A percentile compares a stretch with the other conserved stretches of the same genome.
These are phyloP conservation scores for Torulaspora pretoriensis DNA, from an alignment of 1,139 yeast genomes.

Conservation along the genomic window DNA sequence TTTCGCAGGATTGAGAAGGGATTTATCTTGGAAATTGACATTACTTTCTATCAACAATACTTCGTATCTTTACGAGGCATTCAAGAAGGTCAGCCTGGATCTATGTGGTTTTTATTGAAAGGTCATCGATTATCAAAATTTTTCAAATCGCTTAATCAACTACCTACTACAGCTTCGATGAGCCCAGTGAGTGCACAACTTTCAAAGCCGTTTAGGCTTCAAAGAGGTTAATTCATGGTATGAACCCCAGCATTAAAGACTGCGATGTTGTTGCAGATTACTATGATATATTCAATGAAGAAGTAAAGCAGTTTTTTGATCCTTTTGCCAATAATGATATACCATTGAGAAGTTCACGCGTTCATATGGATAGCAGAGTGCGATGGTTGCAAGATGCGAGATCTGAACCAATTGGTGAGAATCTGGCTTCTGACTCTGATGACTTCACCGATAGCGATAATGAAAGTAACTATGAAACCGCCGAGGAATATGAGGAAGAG, in stretches of 20 bases:
- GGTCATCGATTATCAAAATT: not conserved
- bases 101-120: not conserved
- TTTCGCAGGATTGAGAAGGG: not conserved
- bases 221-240: slow-evolving; percentile 7
- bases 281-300: slow-evolving; percentile 21
- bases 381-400: slow-evolving; percentile 7
- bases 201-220: not conserved
- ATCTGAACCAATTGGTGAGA: not conserved
- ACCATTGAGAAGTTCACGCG: slow-evolving; percentile 24
- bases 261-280: slow-evolving; percentile 19
- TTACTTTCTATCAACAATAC: not conserved
- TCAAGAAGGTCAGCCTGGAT: not conserved
- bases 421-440: slow-evolving; percentile 1
- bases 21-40: not conserved
- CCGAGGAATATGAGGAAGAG: slow-evolving; percentile 12
- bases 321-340: slow-evolving; percentile 16
- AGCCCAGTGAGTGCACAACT: not conserved
- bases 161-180: not conserved
- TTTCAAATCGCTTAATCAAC: not conserved
- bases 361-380: slow-evolving; percentile 24
- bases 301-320: slow-evolving; percentile 21
- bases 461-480: slow-evolving; percentile 9
- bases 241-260: slow-evolving; percentile 6
- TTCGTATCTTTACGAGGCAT: not conserved
- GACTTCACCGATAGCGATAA: slow-evolving; percentile 1